Evolutionary conservation across 257 asterid genomes (phyloP).

Genomic region (Prunella vulgaris): DNA sequence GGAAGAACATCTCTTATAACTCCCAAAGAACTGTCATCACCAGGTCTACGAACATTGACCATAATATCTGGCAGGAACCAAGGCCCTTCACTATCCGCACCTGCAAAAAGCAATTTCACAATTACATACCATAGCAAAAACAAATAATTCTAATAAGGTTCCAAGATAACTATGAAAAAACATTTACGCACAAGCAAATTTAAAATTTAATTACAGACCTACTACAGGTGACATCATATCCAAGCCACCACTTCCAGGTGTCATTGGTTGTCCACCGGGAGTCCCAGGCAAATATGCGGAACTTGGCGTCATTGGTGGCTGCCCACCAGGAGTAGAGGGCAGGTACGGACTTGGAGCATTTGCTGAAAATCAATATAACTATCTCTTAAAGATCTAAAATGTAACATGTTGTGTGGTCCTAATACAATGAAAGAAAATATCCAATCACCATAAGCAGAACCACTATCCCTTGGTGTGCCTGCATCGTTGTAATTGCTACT

Average conservation of each 20-base stretch:
- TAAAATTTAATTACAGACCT: conserved; percentile 41
- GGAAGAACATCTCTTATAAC: conserved; percentile 70
- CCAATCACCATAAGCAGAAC: conserved; percentile 68
- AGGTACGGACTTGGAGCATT: conserved; percentile 99
- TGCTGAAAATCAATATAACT: conserved; percentile 37
- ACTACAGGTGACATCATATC: conserved; percentile 94
- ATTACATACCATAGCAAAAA: neutral
- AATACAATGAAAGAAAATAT: conserved; percentile 1
- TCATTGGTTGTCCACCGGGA: conserved; percentile 98
- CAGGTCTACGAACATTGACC: conserved; percentile 69
- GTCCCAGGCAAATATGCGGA: conserved; percentile 97
- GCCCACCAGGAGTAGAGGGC: conserved; percentile 98
- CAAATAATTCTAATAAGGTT: neutral
- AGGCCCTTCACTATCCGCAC: conserved; percentile 80
- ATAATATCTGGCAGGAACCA: conserved; percentile 78
- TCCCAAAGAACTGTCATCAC: conserved; percentile 62
- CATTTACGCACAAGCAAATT: neutral
- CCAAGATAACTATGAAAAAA: neutral
- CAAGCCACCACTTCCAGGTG: conserved; percentile 93
- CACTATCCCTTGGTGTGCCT: conserved; percentile 82
- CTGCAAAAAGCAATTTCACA: conserved; percentile 34
- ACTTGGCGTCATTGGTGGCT: conserved; percentile 96
- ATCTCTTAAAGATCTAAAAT: neutral
- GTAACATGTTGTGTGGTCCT: neutral
- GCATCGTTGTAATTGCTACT: conserved; percentile 63